Evolutionary conservation across 31 red algal genomes (phyloP).

Genomic region (Endocladia muricata): DNA sequence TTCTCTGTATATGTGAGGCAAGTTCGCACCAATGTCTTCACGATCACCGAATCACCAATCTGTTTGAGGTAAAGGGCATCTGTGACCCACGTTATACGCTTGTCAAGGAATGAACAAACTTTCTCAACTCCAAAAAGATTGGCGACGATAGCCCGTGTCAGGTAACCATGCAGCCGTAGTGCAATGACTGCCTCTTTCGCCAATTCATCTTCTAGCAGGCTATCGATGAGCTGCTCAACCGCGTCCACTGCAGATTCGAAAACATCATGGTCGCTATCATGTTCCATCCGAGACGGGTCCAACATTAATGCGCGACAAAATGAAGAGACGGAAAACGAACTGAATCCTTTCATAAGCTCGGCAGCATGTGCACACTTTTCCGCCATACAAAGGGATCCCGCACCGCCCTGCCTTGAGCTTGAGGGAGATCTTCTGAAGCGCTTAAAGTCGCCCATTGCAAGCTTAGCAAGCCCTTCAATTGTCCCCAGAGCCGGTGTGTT

Average conservation of each 20-base stretch:
- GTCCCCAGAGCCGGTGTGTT: not conserved
- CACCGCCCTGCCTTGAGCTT: constrained; percentile 29
- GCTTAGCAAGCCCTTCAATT: constrained; percentile 25
- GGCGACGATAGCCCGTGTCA: constrained; percentile 3
- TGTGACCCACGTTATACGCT: constrained; percentile 38
- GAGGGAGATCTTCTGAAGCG: constrained; percentile 20
- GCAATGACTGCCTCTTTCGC: constrained; percentile 23
- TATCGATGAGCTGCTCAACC: constrained; percentile 42
- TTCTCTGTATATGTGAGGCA: constrained; percentile 60
- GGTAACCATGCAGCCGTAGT: constrained; percentile 14
- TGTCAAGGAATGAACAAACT: constrained; percentile 26
- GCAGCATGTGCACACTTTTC: constrained; percentile 41
- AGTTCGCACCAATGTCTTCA: constrained; percentile 39
- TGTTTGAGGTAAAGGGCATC: constrained; percentile 19
- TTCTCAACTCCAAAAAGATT: constrained; percentile 19
- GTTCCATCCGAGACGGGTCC: not conserved
- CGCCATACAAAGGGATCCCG: constrained; percentile 26
- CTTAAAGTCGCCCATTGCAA: constrained; percentile 61
- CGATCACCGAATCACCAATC: constrained; percentile 24
- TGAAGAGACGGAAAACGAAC: not conserved
- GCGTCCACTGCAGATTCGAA: constrained; percentile 35
- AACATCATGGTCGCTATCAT: constrained; percentile 1
- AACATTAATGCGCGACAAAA: constrained; percentile 48
- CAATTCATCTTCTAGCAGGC: constrained; percentile 32
- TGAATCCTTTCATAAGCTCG: not conserved